phyloP scores from a whole-genome alignment of 768 basidiomycete genomes.

The Termitomyces sp. region DNA sequence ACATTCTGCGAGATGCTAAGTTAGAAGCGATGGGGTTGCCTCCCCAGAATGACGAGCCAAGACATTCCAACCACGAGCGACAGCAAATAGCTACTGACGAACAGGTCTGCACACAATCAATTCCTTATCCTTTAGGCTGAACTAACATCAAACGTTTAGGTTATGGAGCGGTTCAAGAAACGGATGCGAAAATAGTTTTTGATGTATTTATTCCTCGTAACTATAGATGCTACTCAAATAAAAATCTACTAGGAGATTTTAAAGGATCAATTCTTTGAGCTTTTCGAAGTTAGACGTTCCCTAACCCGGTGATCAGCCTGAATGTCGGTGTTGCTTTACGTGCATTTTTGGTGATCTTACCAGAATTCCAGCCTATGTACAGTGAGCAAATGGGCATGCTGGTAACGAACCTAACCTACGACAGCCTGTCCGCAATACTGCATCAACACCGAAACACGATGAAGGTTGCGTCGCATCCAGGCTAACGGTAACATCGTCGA shows the following conservation, averaged over 20 bases:
- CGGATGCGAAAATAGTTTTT: constrained; percentile 70
- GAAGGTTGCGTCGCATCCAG: not conserved
- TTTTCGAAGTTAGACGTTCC: not conserved
- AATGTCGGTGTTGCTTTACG: not conserved
- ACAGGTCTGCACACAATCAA: constrained; percentile 46
- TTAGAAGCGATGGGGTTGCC: constrained; percentile 80
- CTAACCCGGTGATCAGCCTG: not conserved
- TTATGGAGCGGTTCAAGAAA: constrained; percentile 98
- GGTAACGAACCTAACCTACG: too few relatives aligned
- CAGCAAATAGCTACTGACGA: constrained; percentile 90
- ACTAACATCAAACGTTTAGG: constrained; percentile 36
- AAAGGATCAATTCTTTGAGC: not conserved
- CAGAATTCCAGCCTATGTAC: too few relatives aligned
- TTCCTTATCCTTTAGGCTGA: not conserved
- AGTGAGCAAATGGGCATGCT: too few relatives aligned
- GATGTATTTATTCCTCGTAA: constrained; percentile 4
- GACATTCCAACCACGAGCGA: constrained; percentile 48
- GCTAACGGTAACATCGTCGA: not conserved
- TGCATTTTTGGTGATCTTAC: not conserved
- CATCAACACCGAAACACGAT: not conserved
- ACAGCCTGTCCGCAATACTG: not conserved
- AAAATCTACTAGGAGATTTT: not conserved
- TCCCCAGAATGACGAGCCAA: constrained; percentile 47
- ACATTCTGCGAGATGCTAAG: constrained; percentile 85
- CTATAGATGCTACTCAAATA: constrained; percentile 1